Evolutionary conservation across 1,139 yeast species (phyloP).

Genomic region (Pneumocystis oryctolagi): DNA sequence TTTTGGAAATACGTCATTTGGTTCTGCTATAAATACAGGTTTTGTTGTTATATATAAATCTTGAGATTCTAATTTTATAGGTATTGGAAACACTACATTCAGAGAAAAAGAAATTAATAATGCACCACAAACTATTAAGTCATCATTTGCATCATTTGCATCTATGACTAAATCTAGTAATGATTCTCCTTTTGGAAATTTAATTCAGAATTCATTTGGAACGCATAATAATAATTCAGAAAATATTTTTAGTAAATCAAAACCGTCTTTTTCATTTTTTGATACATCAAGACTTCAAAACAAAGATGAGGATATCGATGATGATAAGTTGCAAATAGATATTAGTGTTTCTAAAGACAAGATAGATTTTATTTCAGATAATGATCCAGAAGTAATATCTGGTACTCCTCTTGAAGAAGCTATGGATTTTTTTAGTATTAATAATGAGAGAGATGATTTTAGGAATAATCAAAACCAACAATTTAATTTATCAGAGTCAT

Average conservation of each 20-base stretch:
- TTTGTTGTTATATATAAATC: background rate
- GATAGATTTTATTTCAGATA: background rate
- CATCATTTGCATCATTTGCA: background rate
- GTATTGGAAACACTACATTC: background rate
- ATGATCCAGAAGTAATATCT: background rate
- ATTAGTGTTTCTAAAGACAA: background rate
- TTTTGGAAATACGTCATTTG: background rate
- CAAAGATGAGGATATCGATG: background rate
- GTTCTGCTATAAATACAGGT: background rate
- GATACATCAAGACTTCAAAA: background rate
- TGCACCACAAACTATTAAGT: background rate
- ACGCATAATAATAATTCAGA: background rate
- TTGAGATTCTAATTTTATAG: background rate
- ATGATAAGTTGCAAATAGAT: background rate
- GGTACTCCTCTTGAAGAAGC: background rate
- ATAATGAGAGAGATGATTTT: background rate
- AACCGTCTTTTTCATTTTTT: background rate
- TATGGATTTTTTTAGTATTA: background rate
- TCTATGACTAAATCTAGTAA: background rate
- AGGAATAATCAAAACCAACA: background rate
- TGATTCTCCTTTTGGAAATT: background rate
- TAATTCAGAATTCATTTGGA: background rate
- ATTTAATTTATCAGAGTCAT: background rate
- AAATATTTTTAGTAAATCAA: background rate
- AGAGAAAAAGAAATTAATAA: background rate